phyloP scores from a whole-genome alignment of 2,329 filamentous ascomycete species.

The Purpureocillium lavendulum region DNA sequence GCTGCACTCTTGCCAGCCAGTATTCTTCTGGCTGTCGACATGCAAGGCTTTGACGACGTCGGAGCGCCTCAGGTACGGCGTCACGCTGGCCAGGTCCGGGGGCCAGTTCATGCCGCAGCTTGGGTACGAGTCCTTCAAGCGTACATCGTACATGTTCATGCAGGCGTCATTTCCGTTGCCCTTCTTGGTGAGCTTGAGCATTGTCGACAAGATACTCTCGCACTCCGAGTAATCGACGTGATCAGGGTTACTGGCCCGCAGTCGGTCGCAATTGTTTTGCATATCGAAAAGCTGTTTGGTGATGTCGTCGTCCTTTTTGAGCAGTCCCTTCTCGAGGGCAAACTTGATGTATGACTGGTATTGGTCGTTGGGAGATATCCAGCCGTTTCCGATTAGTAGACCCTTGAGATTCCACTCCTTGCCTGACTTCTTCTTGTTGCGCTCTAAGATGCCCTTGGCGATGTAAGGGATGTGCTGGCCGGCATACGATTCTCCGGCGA shows the following conservation, averaged over 20 bases:
- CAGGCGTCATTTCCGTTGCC: constrained; percentile 53
- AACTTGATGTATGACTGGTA: constrained; percentile 81
- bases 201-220: constrained; percentile 65
- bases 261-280: constrained; percentile 60
- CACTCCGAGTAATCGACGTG: constrained; percentile 63
- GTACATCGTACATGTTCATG: constrained; percentile 95
- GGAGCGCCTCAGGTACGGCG: constrained; percentile 73
- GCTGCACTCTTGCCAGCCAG: constrained; percentile 88
- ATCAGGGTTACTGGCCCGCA: constrained; percentile 36
- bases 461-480: constrained; percentile 98
- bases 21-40: constrained; percentile 70
- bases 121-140: constrained; percentile 69
- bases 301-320: constrained; percentile 56
- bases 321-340: constrained; percentile 66
- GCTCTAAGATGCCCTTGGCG: constrained; percentile 78
- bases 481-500: constrained; percentile 93
- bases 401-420: constrained; percentile 69
- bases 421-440: constrained; percentile 53
- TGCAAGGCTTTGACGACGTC: constrained; percentile 78
- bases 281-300: constrained; percentile 60
- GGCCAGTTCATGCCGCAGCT: constrained; percentile 98
- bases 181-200: constrained; percentile 58
- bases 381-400: constrained; percentile 91
- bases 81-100: constrained; percentile 68
- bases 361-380: constrained; percentile 87